Evolutionary conservation across 768 basidiomycete species (phyloP).

Genomic region (Chlorophyllum brunneum): DNA sequence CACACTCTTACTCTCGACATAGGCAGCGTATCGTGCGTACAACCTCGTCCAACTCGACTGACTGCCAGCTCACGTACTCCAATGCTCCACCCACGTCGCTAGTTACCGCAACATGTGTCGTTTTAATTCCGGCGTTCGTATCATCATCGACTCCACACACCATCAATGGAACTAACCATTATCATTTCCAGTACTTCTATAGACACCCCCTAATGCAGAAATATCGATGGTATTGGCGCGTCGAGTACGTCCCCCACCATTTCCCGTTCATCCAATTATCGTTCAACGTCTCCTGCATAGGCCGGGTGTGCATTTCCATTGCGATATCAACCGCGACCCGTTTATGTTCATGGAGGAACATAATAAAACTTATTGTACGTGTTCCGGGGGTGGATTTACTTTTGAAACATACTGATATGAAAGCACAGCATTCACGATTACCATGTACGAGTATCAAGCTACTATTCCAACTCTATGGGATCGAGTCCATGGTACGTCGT

Average conservation of each 20-base stretch:
- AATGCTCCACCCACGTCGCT: neutral
- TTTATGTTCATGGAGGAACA: conserved; percentile 71
- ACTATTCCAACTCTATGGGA: conserved; percentile 78
- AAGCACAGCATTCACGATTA: conserved; percentile 59
- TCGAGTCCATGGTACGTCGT: conserved; percentile 52
- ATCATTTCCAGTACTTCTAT: conserved; percentile 56
- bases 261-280: neutral
- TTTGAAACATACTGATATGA: conserved; percentile 11
- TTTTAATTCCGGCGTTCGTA: conserved; percentile 58
- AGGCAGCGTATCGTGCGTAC: conserved; percentile 25
- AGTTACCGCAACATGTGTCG: conserved; percentile 68
- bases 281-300: conserved; percentile 27
- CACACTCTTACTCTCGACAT: neutral
- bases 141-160: neutral
- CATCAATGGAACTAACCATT: neutral
- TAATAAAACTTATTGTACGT: conserved; percentile 60
- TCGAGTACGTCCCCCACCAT: conserved; percentile 48
- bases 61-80: neutral
- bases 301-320: conserved; percentile 73
- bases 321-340: conserved; percentile 62
- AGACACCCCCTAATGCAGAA: conserved; percentile 58
- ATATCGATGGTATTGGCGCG: conserved; percentile 78
- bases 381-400: neutral
- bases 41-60: no score
- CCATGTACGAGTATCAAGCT: conserved; percentile 68